Base-by-base conservation (phyloP, 2,329 filamentous ascomycete genomes). In the Bisporella sp. region DNA sequence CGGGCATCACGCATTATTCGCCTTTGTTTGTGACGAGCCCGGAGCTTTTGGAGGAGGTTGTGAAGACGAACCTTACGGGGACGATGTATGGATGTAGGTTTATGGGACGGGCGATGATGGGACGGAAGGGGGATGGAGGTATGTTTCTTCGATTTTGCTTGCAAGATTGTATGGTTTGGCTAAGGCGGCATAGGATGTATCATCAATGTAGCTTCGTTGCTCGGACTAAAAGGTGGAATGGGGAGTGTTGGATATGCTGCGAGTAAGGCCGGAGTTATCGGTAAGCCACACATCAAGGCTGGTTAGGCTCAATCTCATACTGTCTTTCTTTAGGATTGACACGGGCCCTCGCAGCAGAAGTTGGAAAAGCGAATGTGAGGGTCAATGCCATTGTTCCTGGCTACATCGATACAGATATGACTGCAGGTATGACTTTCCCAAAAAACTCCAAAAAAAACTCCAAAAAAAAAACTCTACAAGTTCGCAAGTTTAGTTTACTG, bases 391-490 rank as follows among this genome's bases (percentile, higher is more conserved):
- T 95, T 56, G 71, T 92, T 41, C 89, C 89, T 1, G 89, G 89
- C 5, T 95, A 92, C 71, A 84, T 95, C 58, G 74, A 86, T 50
- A 92, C 88, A 43, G 77, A 81, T 45, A 95, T 95, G 88, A 89
- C 85, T 58, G 69, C 77, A 64, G 73, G 87, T 91, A 69, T 32
- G 60, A 60, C 4, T 40, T 29, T n/a, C 37, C 47, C 12, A 46
- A n/a, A n/a, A n/a, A n/a, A 2, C 21, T 3, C 21, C 21, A 21
- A 21, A 21, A 21, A 21, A 21, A 21, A 21, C 2, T n/a, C n/a
- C 21, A 21, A 21, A 21, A 21, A 21, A n/a, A 40, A 31, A 29
- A 45, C 35, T 5, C 9, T 31, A 30, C 31, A 1, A 8, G 41
- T 41, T 32, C 13, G 3, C 32, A 31, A 37, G n/a, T 37, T 46